phyloP scores from a whole-genome alignment of 805 yeast genomes.

The Kazachstania bromeliacearum region DNA sequence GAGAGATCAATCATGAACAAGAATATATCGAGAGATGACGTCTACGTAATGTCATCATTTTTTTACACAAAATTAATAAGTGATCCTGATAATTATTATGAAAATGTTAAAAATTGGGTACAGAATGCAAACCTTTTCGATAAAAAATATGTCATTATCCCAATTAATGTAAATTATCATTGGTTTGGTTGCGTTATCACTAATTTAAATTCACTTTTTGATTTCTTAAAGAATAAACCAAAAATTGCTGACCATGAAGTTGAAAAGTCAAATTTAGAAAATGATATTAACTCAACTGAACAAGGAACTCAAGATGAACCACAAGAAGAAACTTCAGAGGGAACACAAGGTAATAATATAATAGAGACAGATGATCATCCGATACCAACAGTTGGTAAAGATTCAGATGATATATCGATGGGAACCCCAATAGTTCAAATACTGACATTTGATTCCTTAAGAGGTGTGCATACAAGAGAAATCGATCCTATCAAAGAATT shows the following conservation, averaged over 20 bases:
- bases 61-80: slow-evolving; percentile 60
- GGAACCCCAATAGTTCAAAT: slow-evolving; percentile 32
- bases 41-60: slow-evolving; percentile 67
- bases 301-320: background rate
- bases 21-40: slow-evolving; percentile 31
- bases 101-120: slow-evolving; percentile 71
- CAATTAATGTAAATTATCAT: slow-evolving; percentile 72
- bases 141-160: slow-evolving; percentile 58
- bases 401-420: slow-evolving; percentile 10
- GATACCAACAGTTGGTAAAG: too few relatives aligned
- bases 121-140: slow-evolving; percentile 52
- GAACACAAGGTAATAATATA: background rate
- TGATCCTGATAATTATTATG: slow-evolving; percentile 38
- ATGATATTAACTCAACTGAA: background rate
- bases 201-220: slow-evolving; percentile 34
- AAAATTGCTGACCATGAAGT: background rate
- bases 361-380: background rate
- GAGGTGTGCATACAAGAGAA: slow-evolving; percentile 42
- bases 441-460: slow-evolving; percentile 68
- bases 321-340: background rate
- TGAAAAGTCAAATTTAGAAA: background rate
- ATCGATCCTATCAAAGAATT: slow-evolving; percentile 50
- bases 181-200: slow-evolving; percentile 79
- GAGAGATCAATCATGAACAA: slow-evolving; percentile 27
- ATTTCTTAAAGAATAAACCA: slow-evolving; percentile 7